Percentiles rank a stretch among this genome's conserved stretches.
Evolutionary conservation across 306 rosid species (phyloP).

Genomic region (Amphicarpaea edgeworthii): DNA sequence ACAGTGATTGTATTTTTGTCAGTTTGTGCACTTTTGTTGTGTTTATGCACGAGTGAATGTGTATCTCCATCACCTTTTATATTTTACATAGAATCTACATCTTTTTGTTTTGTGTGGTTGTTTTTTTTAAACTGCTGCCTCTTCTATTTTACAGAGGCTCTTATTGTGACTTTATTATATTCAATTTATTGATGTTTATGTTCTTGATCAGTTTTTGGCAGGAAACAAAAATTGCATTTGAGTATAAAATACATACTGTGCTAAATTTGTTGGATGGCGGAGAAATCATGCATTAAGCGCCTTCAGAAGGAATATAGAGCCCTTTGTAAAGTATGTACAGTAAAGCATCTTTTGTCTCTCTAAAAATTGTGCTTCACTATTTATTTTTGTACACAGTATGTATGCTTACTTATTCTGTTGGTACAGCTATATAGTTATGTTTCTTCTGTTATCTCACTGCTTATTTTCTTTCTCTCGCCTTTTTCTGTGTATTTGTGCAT

Average conservation of each 20-base stretch:
- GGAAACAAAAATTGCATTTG: constrained; percentile 41
- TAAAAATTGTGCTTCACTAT: constrained; percentile 17
- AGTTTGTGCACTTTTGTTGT: not conserved
- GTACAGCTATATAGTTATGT: constrained; percentile 26
- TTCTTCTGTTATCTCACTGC: constrained; percentile 18
- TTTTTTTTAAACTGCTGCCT: not conserved
- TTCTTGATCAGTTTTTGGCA: constrained; percentile 46
- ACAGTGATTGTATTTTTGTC: not conserved
- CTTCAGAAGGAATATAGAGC: constrained; percentile 99
- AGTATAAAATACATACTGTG: constrained; percentile 35
- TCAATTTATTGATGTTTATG: constrained; percentile 30
- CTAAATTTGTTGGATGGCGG: constrained; percentile 75
- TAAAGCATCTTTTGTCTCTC: constrained; percentile 45
- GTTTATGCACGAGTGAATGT: not conserved
- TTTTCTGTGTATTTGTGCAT: constrained; percentile 4
- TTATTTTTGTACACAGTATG: constrained; percentile 18
- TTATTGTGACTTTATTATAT: constrained; percentile 26
- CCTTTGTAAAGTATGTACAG: constrained; percentile 96
- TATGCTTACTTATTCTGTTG: constrained; percentile 23
- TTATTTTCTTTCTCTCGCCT: not conserved
- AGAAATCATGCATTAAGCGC: constrained; percentile 88
- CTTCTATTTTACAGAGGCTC: not conserved
- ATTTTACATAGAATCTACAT: not conserved
- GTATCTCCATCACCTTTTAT: constrained; percentile 9
- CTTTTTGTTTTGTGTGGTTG: not conserved